phyloP scores from a whole-genome alignment of 1,284 basidiomycete species.

The Cryptococcus floricola region DNA sequence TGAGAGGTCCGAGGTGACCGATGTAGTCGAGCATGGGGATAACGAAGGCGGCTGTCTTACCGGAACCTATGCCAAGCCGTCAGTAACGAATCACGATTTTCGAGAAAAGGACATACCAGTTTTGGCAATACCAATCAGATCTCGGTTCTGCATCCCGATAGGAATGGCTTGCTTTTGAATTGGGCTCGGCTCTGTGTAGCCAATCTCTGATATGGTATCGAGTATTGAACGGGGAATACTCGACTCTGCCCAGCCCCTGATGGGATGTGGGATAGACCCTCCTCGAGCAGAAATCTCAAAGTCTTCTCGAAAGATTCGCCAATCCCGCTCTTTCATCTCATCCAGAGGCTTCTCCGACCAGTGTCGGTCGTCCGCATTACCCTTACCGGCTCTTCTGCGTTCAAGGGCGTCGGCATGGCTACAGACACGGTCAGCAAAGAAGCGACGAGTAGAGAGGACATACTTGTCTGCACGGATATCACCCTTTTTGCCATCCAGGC shows the following conservation, averaged over 20 bases:
- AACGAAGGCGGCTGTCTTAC: conserved; percentile 98
- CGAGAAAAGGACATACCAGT: conserved; percentile 60
- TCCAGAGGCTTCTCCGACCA: conserved; percentile 92
- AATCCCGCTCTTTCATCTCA: conserved; percentile 97
- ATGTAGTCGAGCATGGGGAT: conserved; percentile 98
- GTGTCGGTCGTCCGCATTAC: conserved; percentile 83
- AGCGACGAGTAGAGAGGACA: conserved; percentile 3
- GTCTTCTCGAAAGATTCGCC: conserved; percentile 98
- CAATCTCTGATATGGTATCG: conserved; percentile 80
- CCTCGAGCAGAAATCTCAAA: conserved; percentile 91
- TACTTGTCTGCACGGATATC: conserved; percentile 22
- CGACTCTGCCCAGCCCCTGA: conserved; percentile 89
- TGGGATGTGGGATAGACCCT: conserved; percentile 84
- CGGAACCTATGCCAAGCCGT: conserved; percentile 64
- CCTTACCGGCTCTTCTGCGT: conserved; percentile 72
- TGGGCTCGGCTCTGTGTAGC: conserved; percentile 93
- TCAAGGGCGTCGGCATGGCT: conserved; percentile 75
- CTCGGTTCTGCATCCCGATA: conserved; percentile 90
- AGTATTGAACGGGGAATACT: conserved; percentile 73
- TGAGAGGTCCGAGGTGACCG: conserved; percentile 72
- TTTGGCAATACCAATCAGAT: conserved; percentile 97
- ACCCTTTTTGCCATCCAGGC: conserved; percentile 62
- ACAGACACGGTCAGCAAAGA: not conserved
- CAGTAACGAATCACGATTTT: not conserved
- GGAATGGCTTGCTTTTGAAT: conserved; percentile 98